phyloP scores from a whole-genome alignment of 2,329 filamentous ascomycete genomes.

The Monosporascus sp. region DNA sequence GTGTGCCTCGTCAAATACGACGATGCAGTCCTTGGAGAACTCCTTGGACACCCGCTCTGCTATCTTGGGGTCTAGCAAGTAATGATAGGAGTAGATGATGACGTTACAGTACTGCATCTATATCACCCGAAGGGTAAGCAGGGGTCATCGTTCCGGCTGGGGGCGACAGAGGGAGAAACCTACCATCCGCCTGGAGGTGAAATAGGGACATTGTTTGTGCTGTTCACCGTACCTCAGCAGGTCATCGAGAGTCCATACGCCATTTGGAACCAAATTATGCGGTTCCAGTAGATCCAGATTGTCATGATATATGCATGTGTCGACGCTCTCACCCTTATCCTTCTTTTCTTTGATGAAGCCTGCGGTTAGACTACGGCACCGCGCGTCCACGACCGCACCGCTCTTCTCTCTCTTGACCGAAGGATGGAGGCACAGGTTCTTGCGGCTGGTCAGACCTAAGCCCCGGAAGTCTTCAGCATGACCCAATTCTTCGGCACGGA shows the following conservation, averaged over 20 bases:
- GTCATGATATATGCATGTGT: constrained; percentile 94
- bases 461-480: constrained; percentile 89
- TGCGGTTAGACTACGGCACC: constrained; percentile 90
- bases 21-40: constrained; percentile 95
- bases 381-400: constrained; percentile 87
- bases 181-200: constrained; percentile 90
- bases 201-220: constrained; percentile 96
- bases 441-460: constrained; percentile 88
- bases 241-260: constrained; percentile 91
- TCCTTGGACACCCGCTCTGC: constrained; percentile 93
- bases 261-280: constrained; percentile 88
- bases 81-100: constrained; percentile 99
- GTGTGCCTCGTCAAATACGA: constrained; percentile 97
- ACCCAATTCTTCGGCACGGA: constrained; percentile 83
- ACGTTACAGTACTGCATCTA: constrained; percentile 99
- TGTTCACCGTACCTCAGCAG: constrained; percentile 87
- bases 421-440: constrained; percentile 94
- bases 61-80: constrained; percentile 95
- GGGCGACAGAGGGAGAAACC: constrained; percentile 16
- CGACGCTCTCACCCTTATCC: constrained; percentile 87
- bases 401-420: constrained; percentile 96
- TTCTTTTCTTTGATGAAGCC: constrained; percentile 98
- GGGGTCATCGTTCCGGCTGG: neutral
- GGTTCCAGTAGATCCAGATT: constrained; percentile 93
- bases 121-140: constrained; percentile 6